These are phyloP conservation scores for Protomyces pachydermus DNA, from an alignment of 1,139 yeast species.

Conservation along the genomic window DNA sequence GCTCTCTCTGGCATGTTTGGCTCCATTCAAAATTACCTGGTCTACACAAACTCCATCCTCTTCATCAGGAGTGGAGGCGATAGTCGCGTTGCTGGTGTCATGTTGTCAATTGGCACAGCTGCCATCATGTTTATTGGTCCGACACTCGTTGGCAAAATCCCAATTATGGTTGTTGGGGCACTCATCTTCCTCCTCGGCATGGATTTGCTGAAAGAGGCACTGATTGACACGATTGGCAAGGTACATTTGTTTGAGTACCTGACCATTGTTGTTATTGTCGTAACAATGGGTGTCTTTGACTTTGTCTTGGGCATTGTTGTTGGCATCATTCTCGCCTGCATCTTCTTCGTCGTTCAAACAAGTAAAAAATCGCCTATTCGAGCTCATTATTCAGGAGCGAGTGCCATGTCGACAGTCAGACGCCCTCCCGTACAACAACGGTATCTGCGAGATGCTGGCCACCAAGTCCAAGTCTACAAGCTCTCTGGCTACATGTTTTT, in stretches of 20 bases:
- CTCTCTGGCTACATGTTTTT: constrained; percentile 84
- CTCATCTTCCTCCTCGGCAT: constrained; percentile 84
- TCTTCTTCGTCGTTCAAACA: constrained; percentile 86
- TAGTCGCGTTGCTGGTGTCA: constrained; percentile 75
- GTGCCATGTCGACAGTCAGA: constrained; percentile 86
- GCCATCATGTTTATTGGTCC: constrained; percentile 85
- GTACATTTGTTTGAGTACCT: constrained; percentile 70
- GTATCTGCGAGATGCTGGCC: constrained; percentile 77
- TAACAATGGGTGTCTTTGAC: constrained; percentile 93
- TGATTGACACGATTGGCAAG: constrained; percentile 77
- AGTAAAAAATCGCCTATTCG: constrained; percentile 77
- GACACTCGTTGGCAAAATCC: constrained; percentile 84
- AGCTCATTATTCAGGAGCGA: constrained; percentile 79
- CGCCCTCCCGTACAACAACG: constrained; percentile 88
- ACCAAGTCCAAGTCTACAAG: constrained; percentile 82
- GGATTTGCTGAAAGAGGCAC: constrained; percentile 78
- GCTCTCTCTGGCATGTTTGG: constrained; percentile 78
- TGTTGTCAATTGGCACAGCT: constrained; percentile 76
- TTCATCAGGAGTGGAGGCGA: constrained; percentile 95
- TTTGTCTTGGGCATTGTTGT: constrained; percentile 88
- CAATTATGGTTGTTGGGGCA: constrained; percentile 92
- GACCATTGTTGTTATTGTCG: constrained; percentile 76
- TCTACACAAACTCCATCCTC: constrained; percentile 85
- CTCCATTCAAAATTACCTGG: constrained; percentile 76
- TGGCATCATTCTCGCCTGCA: constrained; percentile 85